Base-by-base conservation (phyloP, 805 yeast species). In the Sugiyamaella qingdaonensis region DNA sequence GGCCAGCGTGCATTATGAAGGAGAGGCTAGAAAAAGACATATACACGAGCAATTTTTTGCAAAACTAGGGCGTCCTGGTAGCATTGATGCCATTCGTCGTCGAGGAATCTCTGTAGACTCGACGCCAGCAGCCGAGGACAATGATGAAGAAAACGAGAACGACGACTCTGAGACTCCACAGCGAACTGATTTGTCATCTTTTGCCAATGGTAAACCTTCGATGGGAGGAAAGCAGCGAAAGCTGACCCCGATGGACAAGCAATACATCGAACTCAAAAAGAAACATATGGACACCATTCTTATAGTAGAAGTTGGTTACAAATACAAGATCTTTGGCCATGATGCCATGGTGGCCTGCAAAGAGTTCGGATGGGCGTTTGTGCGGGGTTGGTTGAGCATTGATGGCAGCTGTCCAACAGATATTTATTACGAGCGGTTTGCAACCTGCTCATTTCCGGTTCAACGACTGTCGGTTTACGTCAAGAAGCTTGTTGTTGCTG, bases 291-390 rank as follows among this genome's bases (percentile, higher is more conserved):
- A 88, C 59, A 87, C 87, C 49, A 60, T 94, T 1, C 71, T 94
- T 8, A 83, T 94, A 0, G 76, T 92, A 24, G 94, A 94, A 65
- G 95, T 88, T 2, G 99, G 99, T 0, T 94, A 92, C 71, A 90
- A 89, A 67, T 94, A 82, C 70, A 88, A 87, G 63, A 84, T 91
- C 56, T 88, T 81, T 65, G 96, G 95, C 0, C 77, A 82, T 51
- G 97, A 92, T 69, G 97, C 98, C 0, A 75, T 73, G 11, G 70
- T 72, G 3, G 96, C 85, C 0, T 77, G 95, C 10, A 71, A 75
- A 46, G 75, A 85, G 10, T 61, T 67, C 11, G 69, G 70, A 21
- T 85, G 88, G 41, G 83, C 82, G 81, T 73, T 85, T 19, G 74
- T 88, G 0, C 86, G 86, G 0, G 96, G 96, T 0, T 81, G 83